Base-by-base conservation (phyloP, 2,329 filamentous ascomycete species). In the Neofusicoccum ribis region DNA sequence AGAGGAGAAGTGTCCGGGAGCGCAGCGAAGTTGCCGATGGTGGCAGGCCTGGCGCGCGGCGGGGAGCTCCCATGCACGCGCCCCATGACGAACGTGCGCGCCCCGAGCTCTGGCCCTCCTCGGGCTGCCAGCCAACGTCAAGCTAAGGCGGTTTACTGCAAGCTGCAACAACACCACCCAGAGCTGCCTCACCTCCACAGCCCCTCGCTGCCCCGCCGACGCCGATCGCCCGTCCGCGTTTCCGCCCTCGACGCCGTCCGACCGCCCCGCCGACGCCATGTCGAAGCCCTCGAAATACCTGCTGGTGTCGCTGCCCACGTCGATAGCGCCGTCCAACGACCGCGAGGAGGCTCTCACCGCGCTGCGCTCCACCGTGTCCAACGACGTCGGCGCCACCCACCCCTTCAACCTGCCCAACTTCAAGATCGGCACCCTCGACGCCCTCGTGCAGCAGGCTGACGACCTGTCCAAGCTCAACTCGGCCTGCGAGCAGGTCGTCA, bases 341-440 rank as follows among this genome's bases (percentile, higher is more conserved):
- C 85, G 85, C 73, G 90, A 94, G 70, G 92, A 96, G 78, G 92
- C 94, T 69, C 83, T 97, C 70, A 86, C 88, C 54, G 86, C 92
- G 51, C 81, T 99, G 68, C 87, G 88, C 70, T 82, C 88, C 64
- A 92, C 89, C 47, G 84, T 97, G 64, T 84, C 87, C 58, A 81
- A 86, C 65, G 91, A 96, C 72, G 89, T 91, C 77, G 92, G 91
- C 75, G 87, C 86, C 61, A 89, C 92, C 51, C 82, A 88, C 60
- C 88, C 89, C 2, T 97, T 98, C 76, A 82, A 86, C 65, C 90
- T 98, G 68, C 95, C 95, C 20, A 90, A 93, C 69, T 97, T 99
- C 86, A 99, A 98, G 83, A 96, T 99, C 77, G 95, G 95, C 66
- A 97, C 95, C 0, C 85, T 99, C 43, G 95, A 99, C 81, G 92